A percentile compares a stretch with the other conserved stretches of the same genome.
Evolutionary conservation across 345 rosid genomes (phyloP).

Genomic region (Eucalyptus polyanthemos): DNA sequence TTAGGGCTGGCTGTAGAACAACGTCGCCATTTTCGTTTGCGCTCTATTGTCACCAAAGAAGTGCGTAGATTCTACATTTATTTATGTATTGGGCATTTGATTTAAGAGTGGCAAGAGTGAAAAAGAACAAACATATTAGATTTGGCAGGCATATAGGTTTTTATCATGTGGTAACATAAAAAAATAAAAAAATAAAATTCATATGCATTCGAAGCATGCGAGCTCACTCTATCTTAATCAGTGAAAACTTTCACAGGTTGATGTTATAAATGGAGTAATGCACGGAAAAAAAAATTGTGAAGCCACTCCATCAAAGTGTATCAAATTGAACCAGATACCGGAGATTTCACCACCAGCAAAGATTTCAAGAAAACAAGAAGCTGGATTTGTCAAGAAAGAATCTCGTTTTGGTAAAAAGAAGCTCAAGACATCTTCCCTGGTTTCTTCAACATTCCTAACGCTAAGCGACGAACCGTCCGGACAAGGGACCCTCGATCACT

Average conservation of each 20-base stretch:
- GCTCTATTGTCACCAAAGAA: not conserved
- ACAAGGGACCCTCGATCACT: not conserved
- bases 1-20: not conserved
- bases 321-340: not conserved
- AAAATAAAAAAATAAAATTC: not conserved
- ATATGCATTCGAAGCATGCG: accelerated
- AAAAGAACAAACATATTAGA: not conserved
- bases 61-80: not conserved
- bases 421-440: not conserved
- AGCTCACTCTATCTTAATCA: not conserved
- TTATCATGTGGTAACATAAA: not conserved
- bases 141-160: not conserved
- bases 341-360: not conserved
- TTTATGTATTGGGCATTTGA: not conserved
- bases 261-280: not conserved
- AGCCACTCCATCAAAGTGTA: not conserved
- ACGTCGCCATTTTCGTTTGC: not conserved
- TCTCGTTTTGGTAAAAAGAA: not conserved
- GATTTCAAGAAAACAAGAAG: not conserved
- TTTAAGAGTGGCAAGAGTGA: not conserved
- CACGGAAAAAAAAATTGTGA: not conserved
- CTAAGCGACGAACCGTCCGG: not conserved
- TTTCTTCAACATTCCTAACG: not conserved
- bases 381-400: not conserved
- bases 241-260: accelerated